These are phyloP conservation scores for Kodamaea arcana DNA, from an alignment of 1,139 yeast genomes.

Conservation along the genomic window DNA sequence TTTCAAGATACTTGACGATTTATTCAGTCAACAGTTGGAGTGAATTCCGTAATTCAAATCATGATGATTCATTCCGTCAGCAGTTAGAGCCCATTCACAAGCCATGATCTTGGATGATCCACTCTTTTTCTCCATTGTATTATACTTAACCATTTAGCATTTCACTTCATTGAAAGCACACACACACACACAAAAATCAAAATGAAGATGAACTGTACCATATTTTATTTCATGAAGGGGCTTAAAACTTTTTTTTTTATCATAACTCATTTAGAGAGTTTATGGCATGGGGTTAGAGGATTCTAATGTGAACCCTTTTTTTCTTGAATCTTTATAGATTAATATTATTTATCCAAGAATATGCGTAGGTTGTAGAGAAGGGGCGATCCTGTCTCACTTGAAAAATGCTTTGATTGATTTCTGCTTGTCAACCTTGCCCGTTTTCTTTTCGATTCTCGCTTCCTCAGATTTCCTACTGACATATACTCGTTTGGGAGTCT, in stretches of 20 bases:
- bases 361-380: too few relatives aligned
- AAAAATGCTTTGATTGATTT: background rate
- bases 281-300: constrained; percentile 5
- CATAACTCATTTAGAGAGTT: constrained; percentile 1
- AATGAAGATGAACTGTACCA: constrained; percentile 1
- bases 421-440: background rate
- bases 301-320: constrained; percentile 1
- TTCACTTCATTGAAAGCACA: constrained; percentile 2
- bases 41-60: too few relatives aligned
- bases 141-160: constrained; percentile 3
- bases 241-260: background rate
- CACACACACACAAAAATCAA: background rate
- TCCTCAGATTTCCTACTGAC: constrained; percentile 10
- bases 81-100: too few relatives aligned
- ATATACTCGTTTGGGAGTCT: constrained; percentile 5
- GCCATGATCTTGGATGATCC: too few relatives aligned
- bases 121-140: constrained; percentile 3
- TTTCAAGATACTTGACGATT: too few relatives aligned
- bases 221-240: constrained; percentile 4
- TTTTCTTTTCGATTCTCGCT: background rate
- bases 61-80: too few relatives aligned
- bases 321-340: constrained; percentile 7
- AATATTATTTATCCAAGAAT: constrained; percentile 4
- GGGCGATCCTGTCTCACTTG: too few relatives aligned
- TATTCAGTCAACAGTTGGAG: too few relatives aligned